These are phyloP conservation scores for Mycena galopus DNA, from an alignment of 768 basidiomycete species.

Conservation along the genomic window DNA sequence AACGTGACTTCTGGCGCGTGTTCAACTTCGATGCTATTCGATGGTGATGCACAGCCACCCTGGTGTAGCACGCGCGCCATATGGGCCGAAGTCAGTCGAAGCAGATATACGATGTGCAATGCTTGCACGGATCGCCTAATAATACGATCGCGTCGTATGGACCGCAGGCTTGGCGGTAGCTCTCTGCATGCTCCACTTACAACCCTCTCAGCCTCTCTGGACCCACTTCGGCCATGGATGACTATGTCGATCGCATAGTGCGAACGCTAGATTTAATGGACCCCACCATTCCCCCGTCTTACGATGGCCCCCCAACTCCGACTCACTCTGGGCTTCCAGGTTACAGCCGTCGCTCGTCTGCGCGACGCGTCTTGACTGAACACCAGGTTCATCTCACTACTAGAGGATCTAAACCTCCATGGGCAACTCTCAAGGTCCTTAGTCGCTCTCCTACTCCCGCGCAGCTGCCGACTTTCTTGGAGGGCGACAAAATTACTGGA, in stretches of 20 bases:
- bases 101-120: not conserved
- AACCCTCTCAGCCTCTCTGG: not conserved
- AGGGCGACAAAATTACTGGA: conserved; percentile 29
- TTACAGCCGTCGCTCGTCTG: conserved; percentile 24
- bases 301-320: not conserved
- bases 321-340: conserved; percentile 14
- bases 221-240: conserved; percentile 19
- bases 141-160: conserved; percentile 21
- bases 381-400: conserved; percentile 32
- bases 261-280: conserved; percentile 36
- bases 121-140: conserved; percentile 2
- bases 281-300: conserved; percentile 28
- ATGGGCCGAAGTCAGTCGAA: conserved; percentile 1
- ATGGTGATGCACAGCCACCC: not conserved
- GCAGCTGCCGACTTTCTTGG: conserved; percentile 26
- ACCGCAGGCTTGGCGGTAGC: conserved; percentile 6
- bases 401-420: conserved; percentile 30
- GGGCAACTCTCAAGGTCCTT: conserved; percentile 33
- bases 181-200: conserved; percentile 18
- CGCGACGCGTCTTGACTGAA: conserved; percentile 25
- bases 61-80: not conserved
- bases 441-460: too few relatives aligned
- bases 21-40: too few relatives aligned
- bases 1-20: not conserved
- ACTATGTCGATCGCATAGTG: conserved; percentile 34